phyloP scores from a whole-genome alignment of 192 early-diverging fungal genomes.

The Umbelopsis ramanniana region DNA sequence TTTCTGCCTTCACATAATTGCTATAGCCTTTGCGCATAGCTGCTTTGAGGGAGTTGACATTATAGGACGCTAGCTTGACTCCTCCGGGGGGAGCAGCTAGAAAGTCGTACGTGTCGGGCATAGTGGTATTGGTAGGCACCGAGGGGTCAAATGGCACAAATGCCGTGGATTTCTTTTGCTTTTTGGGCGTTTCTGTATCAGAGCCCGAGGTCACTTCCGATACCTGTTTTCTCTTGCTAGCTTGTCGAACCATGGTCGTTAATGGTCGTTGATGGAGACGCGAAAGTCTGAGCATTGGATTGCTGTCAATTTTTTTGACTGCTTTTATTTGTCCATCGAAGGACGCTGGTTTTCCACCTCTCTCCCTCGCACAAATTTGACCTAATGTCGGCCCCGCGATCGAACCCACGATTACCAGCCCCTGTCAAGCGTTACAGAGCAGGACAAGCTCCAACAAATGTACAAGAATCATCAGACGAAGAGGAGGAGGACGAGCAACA shows the following conservation, averaged over 20 bases:
- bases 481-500: constrained; percentile 43
- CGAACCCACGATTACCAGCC: constrained; percentile 26
- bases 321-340: constrained; percentile 3
- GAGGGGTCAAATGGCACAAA: constrained; percentile 38
- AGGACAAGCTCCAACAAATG: constrained; percentile 58
- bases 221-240: background rate
- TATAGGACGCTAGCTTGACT: constrained; percentile 75
- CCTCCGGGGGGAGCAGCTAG: constrained; percentile 51
- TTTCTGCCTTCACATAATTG: constrained; percentile 72
- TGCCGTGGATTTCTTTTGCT: constrained; percentile 4
- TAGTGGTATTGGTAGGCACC: constrained; percentile 62
- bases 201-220: background rate
- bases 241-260: background rate
- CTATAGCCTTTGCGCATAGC: constrained; percentile 82
- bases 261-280: background rate
- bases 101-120: constrained; percentile 66
- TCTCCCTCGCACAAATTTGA: background rate
- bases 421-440: constrained; percentile 63
- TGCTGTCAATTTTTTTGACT: constrained; percentile 20
- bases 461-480: constrained; percentile 55
- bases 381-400: constrained; percentile 12
- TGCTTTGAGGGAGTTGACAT: constrained; percentile 76
- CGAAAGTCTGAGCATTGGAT: constrained; percentile 7
- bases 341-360: background rate
- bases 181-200: background rate